Conservation (phyloP, 768 basidiomycete genomes). For the Collybia sordida region DNA sequence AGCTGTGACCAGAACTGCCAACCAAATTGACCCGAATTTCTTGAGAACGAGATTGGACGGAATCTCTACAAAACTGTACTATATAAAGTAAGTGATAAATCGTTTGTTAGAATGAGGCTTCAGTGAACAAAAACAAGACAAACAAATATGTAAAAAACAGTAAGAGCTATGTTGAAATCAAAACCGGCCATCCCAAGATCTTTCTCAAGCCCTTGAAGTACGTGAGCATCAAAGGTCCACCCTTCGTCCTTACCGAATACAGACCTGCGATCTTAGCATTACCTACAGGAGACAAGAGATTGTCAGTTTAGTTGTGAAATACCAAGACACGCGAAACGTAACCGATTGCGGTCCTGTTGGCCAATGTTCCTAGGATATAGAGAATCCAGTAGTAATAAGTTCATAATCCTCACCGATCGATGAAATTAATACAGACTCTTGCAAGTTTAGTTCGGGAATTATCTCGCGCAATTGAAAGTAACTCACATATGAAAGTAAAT, state of each 20-base stretch:
- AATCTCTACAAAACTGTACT: conserved; percentile 19
- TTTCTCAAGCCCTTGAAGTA: conserved; percentile 23
- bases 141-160: conserved; percentile 31
- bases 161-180: conserved; percentile 34
- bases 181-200: conserved; percentile 33
- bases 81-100: neutral
- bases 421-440: conserved; percentile 21
- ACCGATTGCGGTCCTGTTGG: conserved; percentile 20
- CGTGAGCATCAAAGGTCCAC: neutral
- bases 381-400: neutral
- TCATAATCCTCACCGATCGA: conserved; percentile 14
- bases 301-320: neutral
- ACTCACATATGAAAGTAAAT: conserved; percentile 22
- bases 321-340: neutral
- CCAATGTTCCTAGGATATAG: neutral
- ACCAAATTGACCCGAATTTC: conserved; percentile 17
- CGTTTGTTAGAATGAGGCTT: too few relatives aligned
- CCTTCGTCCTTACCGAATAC: neutral
- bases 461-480: neutral
- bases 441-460: neutral
- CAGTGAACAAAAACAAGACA: neutral
- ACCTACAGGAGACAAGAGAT: conserved; percentile 4
- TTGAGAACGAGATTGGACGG: conserved; percentile 22
- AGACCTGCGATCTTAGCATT: conserved; percentile 23
- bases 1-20: conserved; percentile 17